Percentiles rank a stretch among this genome's conserved stretches.
Evolutionary conservation across 2,329 filamentous ascomycete genomes (phyloP).

Genomic region (Lachnellula occidentalis): DNA sequence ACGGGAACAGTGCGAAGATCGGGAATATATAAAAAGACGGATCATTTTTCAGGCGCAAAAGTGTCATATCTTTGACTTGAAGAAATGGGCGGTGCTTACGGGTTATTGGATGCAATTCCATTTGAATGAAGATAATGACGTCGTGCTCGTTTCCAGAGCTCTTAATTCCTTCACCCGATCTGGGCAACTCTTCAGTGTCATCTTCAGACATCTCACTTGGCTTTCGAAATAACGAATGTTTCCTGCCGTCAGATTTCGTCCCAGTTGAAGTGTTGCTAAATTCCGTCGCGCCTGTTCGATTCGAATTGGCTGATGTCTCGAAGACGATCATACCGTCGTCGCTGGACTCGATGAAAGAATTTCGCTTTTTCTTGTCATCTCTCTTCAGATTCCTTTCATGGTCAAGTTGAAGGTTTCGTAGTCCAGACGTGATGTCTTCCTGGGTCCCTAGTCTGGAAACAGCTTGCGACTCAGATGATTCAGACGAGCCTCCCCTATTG

Average conservation of each 20-base stretch:
- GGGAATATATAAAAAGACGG: too few species aligned
- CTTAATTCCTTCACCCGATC: background rate
- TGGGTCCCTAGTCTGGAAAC: background rate
- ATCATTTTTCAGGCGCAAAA: too few species aligned
- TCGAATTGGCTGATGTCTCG: background rate
- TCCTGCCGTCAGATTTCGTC: background rate
- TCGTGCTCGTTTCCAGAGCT: conserved; percentile 2
- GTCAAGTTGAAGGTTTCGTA: background rate
- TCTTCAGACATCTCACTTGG: conserved; percentile 9
- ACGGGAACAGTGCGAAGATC: too few species aligned
- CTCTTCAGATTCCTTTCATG: conserved; percentile 2
- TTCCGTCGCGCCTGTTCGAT: background rate
- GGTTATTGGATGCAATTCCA: conserved; percentile 59
- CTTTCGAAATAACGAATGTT: conserved; percentile 2
- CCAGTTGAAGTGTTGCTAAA: background rate
- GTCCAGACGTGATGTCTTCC: background rate
- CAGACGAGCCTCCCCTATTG: background rate
- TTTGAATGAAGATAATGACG: conserved; percentile 36
- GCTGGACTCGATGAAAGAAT: background rate
- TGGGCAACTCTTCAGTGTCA: conserved; percentile 10
- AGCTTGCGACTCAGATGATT: background rate
- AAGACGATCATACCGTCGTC: conserved; percentile 3
- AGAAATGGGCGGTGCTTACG: conserved; percentile 7
- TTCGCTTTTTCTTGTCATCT: background rate
- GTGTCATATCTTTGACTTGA: too few species aligned